phyloP scores from a whole-genome alignment of 768 basidiomycete genomes.

The Lactarius evosmus region DNA sequence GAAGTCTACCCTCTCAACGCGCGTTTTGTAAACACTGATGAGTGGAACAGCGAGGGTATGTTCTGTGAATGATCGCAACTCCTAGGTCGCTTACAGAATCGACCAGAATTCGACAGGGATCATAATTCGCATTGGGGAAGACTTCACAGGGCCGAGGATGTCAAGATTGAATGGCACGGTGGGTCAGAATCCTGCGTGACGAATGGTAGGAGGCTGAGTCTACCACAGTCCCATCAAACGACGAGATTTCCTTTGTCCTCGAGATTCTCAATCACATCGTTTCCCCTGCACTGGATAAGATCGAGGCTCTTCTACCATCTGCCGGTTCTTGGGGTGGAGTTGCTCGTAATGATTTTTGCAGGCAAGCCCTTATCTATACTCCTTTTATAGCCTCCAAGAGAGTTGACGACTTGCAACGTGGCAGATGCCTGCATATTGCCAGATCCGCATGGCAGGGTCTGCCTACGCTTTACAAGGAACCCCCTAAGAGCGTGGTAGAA shows the following conservation, averaged over 20 bases:
- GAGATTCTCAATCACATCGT: conserved; percentile 72
- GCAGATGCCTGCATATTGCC: conserved; percentile 63
- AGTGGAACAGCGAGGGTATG: conserved; percentile 76
- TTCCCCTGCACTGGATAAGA: conserved; percentile 59
- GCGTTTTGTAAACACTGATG: conserved; percentile 76
- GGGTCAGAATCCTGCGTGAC: conserved; percentile 27
- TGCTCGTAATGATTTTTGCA: conserved; percentile 79
- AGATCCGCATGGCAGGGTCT: conserved; percentile 78
- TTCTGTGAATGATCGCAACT: not conserved
- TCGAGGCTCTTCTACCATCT: conserved; percentile 59
- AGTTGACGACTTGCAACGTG: not conserved
- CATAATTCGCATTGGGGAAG: conserved; percentile 78
- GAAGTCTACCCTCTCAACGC: conserved; percentile 74
- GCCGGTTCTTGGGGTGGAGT: conserved; percentile 60
- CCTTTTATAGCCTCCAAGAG: conserved; percentile 11
- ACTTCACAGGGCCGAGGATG: conserved; percentile 72
- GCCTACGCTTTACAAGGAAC: conserved; percentile 61
- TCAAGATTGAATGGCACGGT: conserved; percentile 89
- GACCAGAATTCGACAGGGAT: conserved; percentile 55
- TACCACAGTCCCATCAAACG: conserved; percentile 50
- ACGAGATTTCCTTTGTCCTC: conserved; percentile 77
- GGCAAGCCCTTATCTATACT: conserved; percentile 42
- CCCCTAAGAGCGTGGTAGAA: conserved; percentile 53
- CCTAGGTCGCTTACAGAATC: not conserved
- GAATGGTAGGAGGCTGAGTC: conserved; percentile 22